phyloP scores from a whole-genome alignment of 208 protist species.

The Acanthamoeba royreba region DNA sequence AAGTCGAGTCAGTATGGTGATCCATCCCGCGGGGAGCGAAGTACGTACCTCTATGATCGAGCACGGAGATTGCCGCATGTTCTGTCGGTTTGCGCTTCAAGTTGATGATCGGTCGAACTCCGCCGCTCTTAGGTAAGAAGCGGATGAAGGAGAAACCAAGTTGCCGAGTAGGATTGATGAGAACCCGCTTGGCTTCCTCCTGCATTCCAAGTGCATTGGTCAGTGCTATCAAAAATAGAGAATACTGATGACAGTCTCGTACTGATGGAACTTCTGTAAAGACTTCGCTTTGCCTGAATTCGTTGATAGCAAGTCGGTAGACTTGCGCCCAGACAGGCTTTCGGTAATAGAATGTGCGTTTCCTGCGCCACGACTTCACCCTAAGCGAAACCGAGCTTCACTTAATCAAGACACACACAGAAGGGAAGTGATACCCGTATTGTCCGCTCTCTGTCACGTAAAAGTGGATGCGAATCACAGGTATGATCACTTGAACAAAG shows the following conservation, averaged over 20 bases:
- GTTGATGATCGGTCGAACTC: constrained; percentile 33
- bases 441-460: constrained; percentile 40
- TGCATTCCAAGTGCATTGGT: too few species aligned
- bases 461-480: constrained; percentile 31
- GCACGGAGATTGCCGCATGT: neutral
- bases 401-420: too few species aligned
- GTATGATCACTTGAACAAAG: neutral
- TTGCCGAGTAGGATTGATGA: neutral
- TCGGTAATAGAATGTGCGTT: constrained; percentile 45
- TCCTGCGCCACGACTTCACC: neutral
- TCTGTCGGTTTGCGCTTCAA: constrained; percentile 10
- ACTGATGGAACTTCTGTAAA: neutral
- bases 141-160: constrained; percentile 43
- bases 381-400: neutral
- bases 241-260: too few species aligned
- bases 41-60: neutral
- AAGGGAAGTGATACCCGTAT: too few species aligned
- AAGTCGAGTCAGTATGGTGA: too few species aligned
- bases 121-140: constrained; percentile 40
- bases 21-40: too few species aligned
- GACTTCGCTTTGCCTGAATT: neutral
- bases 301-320: neutral
- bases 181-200: neutral
- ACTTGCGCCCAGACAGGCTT: constrained; percentile 45
- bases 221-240: too few species aligned